phyloP scores from a whole-genome alignment of 148 eudicot species.

The Rhododendron henanense region DNA sequence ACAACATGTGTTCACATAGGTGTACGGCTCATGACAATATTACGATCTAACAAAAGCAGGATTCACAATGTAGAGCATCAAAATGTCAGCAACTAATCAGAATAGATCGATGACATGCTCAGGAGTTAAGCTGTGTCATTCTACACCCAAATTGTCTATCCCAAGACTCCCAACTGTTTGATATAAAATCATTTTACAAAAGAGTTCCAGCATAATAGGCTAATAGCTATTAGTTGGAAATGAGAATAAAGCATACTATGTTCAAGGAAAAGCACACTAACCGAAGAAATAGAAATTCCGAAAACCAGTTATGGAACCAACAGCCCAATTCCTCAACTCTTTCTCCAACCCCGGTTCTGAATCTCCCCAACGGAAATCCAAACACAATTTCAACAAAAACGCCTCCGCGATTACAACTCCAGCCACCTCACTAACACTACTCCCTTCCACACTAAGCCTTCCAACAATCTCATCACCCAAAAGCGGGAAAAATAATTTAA shows the following conservation, averaged over 20 bases:
- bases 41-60: neutral
- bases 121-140: neutral
- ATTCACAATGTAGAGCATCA: neutral
- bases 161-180: neutral
- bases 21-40: neutral
- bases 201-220: neutral
- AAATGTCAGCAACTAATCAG: neutral
- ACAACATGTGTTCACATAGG: neutral
- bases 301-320: slow-evolving; percentile 45
- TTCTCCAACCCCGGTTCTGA: slow-evolving; percentile 25
- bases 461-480: slow-evolving; percentile 27
- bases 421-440: slow-evolving; percentile 38
- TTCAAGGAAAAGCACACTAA: slow-evolving; percentile 13
- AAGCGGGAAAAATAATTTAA: slow-evolving; percentile 39
- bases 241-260: neutral
- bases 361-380: slow-evolving; percentile 26
- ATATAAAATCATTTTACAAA: neutral
- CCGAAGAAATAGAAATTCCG: slow-evolving; percentile 38
- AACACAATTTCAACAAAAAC: slow-evolving; percentile 46
- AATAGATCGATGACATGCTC: neutral
- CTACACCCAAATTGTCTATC: neutral
- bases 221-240: neutral
- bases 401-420: slow-evolving; percentile 50
- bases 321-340: slow-evolving; percentile 41
- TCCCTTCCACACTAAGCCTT: slow-evolving; percentile 25